phyloP scores from a whole-genome alignment of 2,329 filamentous ascomycete genomes.

The Simplicillium aogashimaense region DNA sequence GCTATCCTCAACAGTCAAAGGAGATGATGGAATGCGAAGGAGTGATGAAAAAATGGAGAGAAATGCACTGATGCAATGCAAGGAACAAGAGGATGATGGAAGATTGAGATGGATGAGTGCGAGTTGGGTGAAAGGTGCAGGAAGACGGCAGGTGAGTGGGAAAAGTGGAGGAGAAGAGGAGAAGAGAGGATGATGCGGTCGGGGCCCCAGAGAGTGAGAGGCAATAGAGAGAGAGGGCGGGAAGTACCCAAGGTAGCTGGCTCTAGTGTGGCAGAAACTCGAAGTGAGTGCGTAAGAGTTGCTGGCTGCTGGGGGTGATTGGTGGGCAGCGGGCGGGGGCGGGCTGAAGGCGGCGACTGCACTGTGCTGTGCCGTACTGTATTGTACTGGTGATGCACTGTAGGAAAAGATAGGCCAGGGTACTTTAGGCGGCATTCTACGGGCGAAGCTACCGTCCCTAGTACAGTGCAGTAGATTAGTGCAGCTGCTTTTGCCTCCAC shows the following conservation, averaged over 20 bases:
- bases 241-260: no score
- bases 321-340: not conserved
- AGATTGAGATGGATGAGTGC: no score
- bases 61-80: not conserved
- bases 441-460: no score
- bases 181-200: constrained; percentile 2
- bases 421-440: no score
- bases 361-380: no score
- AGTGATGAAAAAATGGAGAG: no score
- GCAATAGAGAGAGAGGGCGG: constrained; percentile 2
- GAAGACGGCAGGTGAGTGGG: constrained; percentile 3
- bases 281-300: not conserved
- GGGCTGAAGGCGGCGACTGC: not conserved
- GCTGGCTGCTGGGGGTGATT: constrained; percentile 1
- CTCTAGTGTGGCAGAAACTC: not conserved
- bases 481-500: no score
- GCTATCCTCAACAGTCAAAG: no score
- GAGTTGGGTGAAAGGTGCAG: not conserved
- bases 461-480: no score
- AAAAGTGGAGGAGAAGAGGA: constrained; percentile 2
- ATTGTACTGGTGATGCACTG: no score
- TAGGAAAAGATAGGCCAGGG: no score
- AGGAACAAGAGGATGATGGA: not conserved
- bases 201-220: not conserved
- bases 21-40: no score